phyloP scores from a whole-genome alignment of 352 stramenopile genomes.

The Pythium aphanidermatum region DNA sequence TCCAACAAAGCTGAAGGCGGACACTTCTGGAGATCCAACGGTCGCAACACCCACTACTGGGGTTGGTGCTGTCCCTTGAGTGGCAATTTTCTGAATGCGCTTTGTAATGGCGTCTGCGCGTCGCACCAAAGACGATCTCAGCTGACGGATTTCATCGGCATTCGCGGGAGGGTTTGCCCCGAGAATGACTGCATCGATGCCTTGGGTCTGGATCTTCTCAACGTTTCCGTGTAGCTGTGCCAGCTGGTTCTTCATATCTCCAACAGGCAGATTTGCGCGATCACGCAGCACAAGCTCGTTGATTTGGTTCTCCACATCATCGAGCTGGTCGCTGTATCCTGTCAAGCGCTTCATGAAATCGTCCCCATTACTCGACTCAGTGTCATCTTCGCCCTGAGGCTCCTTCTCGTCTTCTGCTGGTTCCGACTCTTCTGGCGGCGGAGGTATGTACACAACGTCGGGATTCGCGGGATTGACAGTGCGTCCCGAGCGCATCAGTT shows the following conservation, averaged over 20 bases:
- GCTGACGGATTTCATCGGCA: conserved; percentile 62
- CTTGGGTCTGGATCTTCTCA: conserved; percentile 76
- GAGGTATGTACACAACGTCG: conserved; percentile 62
- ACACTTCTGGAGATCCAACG: conserved; percentile 22
- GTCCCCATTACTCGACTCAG: conserved; percentile 12
- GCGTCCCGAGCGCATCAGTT: conserved; percentile 67
- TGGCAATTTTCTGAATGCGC: conserved; percentile 47
- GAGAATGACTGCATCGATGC: conserved; percentile 77
- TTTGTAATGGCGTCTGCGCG: conserved; percentile 55
- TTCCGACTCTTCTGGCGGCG: conserved; percentile 27
- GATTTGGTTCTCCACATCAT: conserved; percentile 41
- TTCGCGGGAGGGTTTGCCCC: conserved; percentile 55
- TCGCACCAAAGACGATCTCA: conserved; percentile 60
- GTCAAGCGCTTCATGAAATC: conserved; percentile 41
- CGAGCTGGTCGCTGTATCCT: conserved; percentile 36
- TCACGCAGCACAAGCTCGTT: conserved; percentile 48
- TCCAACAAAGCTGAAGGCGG: conserved; percentile 52
- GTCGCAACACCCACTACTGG: conserved; percentile 2
- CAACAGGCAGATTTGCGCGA: conserved; percentile 28
- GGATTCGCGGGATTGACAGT: conserved; percentile 69
- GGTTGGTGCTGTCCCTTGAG: conserved; percentile 10
- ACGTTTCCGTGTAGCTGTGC: conserved; percentile 67
- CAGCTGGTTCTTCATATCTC: conserved; percentile 54
- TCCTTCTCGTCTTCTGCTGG: conserved; percentile 11
- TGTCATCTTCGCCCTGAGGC: background rate